These are phyloP conservation scores for Vitis rupestris DNA, from an alignment of 164 flowering plant genomes.

Conservation along the genomic window DNA sequence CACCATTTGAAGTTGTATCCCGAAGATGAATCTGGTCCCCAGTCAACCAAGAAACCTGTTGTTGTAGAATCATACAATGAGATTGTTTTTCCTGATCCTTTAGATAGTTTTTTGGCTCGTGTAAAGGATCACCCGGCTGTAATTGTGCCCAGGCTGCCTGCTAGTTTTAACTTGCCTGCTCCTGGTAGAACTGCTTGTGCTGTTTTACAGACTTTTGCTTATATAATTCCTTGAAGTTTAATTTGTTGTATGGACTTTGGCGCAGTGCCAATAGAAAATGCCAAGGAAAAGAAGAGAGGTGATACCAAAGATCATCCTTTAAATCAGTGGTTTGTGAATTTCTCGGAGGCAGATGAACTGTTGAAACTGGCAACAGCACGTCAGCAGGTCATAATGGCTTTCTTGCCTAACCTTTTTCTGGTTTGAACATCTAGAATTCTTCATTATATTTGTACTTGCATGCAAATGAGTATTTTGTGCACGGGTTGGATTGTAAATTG, in stretches of 20 bases:
- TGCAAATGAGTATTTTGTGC: neutral
- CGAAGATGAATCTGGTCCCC: constrained; percentile 78
- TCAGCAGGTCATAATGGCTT: constrained; percentile 53
- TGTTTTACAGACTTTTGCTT: neutral
- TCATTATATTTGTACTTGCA: neutral
- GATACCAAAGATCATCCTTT: constrained; percentile 66
- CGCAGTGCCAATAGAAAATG: constrained; percentile 37
- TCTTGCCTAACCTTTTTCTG: neutral
- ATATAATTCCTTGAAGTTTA: neutral
- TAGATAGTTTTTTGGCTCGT: constrained; percentile 68
- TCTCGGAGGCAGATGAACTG: constrained; percentile 91
- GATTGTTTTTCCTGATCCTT: constrained; percentile 80
- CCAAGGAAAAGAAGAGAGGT: constrained; percentile 49
- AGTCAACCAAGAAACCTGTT: constrained; percentile 84
- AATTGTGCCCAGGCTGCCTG: constrained; percentile 67
- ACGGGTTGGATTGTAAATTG: no score
- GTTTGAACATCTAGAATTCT: neutral
- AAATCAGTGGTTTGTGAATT: constrained; percentile 74
- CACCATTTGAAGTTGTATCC: constrained; percentile 87
- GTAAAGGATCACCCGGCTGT: constrained; percentile 79
- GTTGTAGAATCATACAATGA: constrained; percentile 85
- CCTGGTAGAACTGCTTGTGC: constrained; percentile 39
- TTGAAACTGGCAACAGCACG: constrained; percentile 86
- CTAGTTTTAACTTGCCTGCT: constrained; percentile 47
- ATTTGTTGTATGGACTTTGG: constrained; percentile 9